A percentile compares a stretch with the other conserved stretches of the same genome.
Conservation (phyloP, 1,284 basidiomycete species). For the Puccinia hordei region DNA sequence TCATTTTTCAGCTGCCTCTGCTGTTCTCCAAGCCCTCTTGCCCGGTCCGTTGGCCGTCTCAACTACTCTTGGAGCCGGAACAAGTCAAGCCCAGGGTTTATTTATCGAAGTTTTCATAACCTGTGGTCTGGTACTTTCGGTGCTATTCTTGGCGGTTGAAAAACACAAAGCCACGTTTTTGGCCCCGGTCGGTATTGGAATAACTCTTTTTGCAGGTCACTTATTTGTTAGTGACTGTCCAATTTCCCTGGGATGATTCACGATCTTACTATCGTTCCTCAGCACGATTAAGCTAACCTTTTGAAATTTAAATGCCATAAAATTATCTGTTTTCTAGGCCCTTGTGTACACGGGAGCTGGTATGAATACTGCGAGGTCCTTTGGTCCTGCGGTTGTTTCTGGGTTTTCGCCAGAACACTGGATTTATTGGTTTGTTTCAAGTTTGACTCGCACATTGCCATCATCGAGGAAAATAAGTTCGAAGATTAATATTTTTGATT, state of each 20-base stretch:
- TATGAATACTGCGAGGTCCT: constrained; percentile 45
- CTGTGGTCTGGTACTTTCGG: constrained; percentile 34
- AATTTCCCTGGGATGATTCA: not conserved
- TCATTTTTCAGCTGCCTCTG: constrained; percentile 28
- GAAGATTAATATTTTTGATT: not conserved
- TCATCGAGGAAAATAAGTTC: not conserved
- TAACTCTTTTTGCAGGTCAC: constrained; percentile 70
- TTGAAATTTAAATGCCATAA: not conserved
- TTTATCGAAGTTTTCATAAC: constrained; percentile 42
- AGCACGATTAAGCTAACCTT: not conserved
- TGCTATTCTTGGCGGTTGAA: constrained; percentile 38
- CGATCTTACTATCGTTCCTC: not conserved
- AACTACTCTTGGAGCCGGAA: constrained; percentile 35
- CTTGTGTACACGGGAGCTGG: constrained; percentile 44
- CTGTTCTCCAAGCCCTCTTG: constrained; percentile 20
- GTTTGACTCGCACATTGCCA: too few relatives aligned
- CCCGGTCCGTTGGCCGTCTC: constrained; percentile 30
- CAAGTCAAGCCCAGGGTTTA: constrained; percentile 36
- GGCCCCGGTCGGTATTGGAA: constrained; percentile 73
- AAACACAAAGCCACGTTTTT: constrained; percentile 34
- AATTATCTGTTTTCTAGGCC: constrained; percentile 9
- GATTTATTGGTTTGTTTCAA: constrained; percentile 43
- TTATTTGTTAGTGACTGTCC: constrained; percentile 61
- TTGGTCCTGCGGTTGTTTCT: constrained; percentile 44
- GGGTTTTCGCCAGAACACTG: constrained; percentile 46